These are phyloP conservation scores for Fusarium sp. DNA, from an alignment of 2,329 filamentous ascomycete species.

Conservation along the genomic window DNA sequence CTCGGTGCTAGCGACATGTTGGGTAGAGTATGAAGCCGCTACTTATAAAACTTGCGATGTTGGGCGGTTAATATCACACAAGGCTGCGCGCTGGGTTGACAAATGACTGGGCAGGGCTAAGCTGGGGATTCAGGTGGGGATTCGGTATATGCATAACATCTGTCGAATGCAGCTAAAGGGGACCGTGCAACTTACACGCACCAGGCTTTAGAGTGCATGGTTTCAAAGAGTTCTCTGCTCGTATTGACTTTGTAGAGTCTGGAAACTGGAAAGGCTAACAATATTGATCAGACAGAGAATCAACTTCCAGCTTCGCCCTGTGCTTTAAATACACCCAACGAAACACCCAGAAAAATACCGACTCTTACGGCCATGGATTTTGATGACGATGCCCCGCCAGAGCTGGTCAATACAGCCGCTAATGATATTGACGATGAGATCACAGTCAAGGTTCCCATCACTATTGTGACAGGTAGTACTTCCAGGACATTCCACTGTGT, in stretches of 20 bases:
- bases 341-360: slow-evolving; percentile 4
- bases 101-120: slow-evolving; percentile 34
- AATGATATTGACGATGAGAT: slow-evolving; percentile 63
- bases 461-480: slow-evolving; percentile 79
- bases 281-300: background rate
- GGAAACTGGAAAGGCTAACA: background rate
- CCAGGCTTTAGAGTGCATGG: slow-evolving; percentile 1
- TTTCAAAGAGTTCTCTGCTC: background rate
- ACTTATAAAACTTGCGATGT: slow-evolving; percentile 20
- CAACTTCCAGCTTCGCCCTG: no score
- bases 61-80: slow-evolving; percentile 33
- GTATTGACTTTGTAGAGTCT: background rate
- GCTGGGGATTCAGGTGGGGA: slow-evolving; percentile 11
- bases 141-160: slow-evolving; percentile 45
- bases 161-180: slow-evolving; percentile 41
- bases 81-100: slow-evolving; percentile 33
- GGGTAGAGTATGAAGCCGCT: slow-evolving; percentile 18
- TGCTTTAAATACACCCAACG: background rate
- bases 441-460: slow-evolving; percentile 80
- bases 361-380: slow-evolving; percentile 64
- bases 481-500: background rate
- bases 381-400: slow-evolving; percentile 76
- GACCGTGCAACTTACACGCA: slow-evolving; percentile 35
- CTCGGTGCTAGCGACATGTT: slow-evolving; percentile 74
- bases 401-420: slow-evolving; percentile 65